Conservation (phyloP, 2,329 filamentous ascomycete species). For the Dryadomyces quercivorus region DNA sequence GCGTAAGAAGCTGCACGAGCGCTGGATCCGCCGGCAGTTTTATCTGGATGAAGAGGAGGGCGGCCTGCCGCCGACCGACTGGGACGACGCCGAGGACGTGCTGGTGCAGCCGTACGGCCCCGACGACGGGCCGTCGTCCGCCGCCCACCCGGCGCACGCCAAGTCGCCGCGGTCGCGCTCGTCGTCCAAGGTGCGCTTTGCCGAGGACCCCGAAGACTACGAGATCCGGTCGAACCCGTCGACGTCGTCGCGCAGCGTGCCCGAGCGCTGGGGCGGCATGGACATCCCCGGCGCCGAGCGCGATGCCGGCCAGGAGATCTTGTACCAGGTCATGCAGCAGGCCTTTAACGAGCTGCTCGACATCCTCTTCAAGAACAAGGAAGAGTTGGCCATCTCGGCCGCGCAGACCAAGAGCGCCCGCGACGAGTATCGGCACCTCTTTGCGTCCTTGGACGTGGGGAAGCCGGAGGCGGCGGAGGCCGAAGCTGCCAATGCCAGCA, state of each 20-base stretch:
- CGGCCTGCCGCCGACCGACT: conserved; percentile 48
- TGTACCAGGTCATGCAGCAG: conserved; percentile 86
- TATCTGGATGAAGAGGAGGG: conserved; percentile 83
- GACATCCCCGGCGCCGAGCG: conserved; percentile 69
- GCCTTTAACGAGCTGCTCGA: conserved; percentile 89
- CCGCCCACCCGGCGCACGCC: background rate
- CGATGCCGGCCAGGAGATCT: conserved; percentile 75
- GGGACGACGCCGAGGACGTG: conserved; percentile 48
- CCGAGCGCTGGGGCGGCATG: conserved; percentile 66
- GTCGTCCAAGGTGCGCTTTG: conserved; percentile 68
- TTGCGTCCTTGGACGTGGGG: conserved; percentile 28
- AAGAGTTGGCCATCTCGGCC: conserved; percentile 61
- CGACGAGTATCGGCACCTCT: conserved; percentile 38
- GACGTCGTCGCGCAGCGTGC: conserved; percentile 58
- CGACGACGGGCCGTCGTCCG: conserved; percentile 2
- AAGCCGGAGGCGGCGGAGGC: conserved; percentile 9
- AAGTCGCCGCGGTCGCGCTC: conserved; percentile 35
- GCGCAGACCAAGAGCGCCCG: conserved; percentile 50
- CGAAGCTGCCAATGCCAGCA: background rate
- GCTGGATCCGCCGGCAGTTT: conserved; percentile 67
- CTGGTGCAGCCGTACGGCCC: conserved; percentile 25
- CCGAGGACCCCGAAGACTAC: conserved; percentile 56
- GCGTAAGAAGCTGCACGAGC: conserved; percentile 47
- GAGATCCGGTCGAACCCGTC: conserved; percentile 62
- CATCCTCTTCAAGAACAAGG: conserved; percentile 67